phyloP scores from a whole-genome alignment of 2,329 filamentous ascomycete genomes.

The Fusarium sp. region DNA sequence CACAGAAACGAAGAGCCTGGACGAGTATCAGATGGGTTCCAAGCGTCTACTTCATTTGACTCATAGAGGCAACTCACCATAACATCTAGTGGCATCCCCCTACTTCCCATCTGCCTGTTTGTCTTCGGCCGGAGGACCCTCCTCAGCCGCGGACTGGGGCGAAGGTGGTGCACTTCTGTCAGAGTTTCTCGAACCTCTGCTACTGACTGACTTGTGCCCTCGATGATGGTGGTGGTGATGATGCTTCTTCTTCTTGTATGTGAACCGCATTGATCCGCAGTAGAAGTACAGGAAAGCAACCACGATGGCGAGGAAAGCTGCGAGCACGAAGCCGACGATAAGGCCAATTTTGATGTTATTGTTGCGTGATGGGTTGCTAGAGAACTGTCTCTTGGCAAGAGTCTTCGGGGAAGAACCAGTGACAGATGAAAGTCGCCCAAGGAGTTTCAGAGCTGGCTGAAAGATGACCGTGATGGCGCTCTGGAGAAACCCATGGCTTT shows the following conservation, averaged over 20 bases:
- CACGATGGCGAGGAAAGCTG: slow-evolving; percentile 57
- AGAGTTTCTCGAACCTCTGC: slow-evolving; percentile 54
- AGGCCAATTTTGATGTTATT: slow-evolving; percentile 61
- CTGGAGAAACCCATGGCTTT: slow-evolving; percentile 22
- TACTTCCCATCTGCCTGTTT: slow-evolving; percentile 36
- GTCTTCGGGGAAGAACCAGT: not conserved
- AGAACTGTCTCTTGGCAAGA: slow-evolving; percentile 47
- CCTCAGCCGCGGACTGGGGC: slow-evolving; percentile 26
- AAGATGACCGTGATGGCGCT: slow-evolving; percentile 4
- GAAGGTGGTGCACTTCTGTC: slow-evolving; percentile 38
- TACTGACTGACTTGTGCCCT: slow-evolving; percentile 49
- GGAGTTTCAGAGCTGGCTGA: slow-evolving; percentile 20
- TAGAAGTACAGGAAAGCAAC: slow-evolving; percentile 59
- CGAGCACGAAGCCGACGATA: slow-evolving; percentile 59
- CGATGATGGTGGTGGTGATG: slow-evolving; percentile 21
- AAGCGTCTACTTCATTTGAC: not conserved
- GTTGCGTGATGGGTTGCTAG: slow-evolving; percentile 48
- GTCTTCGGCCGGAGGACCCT: slow-evolving; percentile 32
- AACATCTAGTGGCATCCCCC: not conserved
- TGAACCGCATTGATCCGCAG: slow-evolving; percentile 56
- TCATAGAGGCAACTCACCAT: slow-evolving; percentile 4
- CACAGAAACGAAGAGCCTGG: slow-evolving; percentile 22
- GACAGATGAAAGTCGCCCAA: slow-evolving; percentile 3
- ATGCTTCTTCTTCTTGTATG: slow-evolving; percentile 47
- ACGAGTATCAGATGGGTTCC: not conserved